Base-by-base conservation (phyloP, 768 basidiomycete species). In the Psilocybe sp. region DNA sequence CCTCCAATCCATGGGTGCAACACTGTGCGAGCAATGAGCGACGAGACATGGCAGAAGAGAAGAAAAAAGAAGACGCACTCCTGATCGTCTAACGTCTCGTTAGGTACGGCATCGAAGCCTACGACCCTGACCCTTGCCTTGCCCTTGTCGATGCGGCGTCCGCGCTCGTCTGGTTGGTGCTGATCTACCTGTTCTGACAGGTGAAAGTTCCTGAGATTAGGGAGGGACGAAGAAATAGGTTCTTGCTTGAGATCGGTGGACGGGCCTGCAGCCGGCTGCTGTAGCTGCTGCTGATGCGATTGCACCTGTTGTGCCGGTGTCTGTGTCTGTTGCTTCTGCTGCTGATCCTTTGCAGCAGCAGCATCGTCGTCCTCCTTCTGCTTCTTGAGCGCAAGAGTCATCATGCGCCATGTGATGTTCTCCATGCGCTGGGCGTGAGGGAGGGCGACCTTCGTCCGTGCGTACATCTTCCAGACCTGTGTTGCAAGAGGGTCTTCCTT, bases 331-430 rank as follows among this genome's bases (percentile, higher is more conserved):
- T 28, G 23, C 4, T 28, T 28, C 23, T 28, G 23, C 4, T 28
- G 23, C 23, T 28, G 23, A 31, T 38, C 37, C 40, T 40, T 47
- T 35, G 57, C 40, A 23, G 57, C 55, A 35, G 59, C 61, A 52
- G 69, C 69, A 52, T 81, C 74, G 48, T 87, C 85, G 16, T 87
- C 84, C 39, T 88, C 87, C 69, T 85, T 84, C 73, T 87, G 86
- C 79, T 89, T 96, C 76, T 88, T 87, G 49, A 99, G 72, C 11
- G 90, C 92, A 64, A 99, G 73, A 19, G 94, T 89, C 95, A 98
- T 98, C 93, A 98, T 91, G 51, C 97, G 74, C 96, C 96, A 98
- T 1, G 95, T 97, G 47, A 98, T 67, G 64, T 98, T 98, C 72
- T 98, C 97, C 92, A 99, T 94, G 62, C 95, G 74, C 69, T 94